Evolutionary conservation across 768 basidiomycete genomes (phyloP).

Genomic region (Cubamyces sp.): DNA sequence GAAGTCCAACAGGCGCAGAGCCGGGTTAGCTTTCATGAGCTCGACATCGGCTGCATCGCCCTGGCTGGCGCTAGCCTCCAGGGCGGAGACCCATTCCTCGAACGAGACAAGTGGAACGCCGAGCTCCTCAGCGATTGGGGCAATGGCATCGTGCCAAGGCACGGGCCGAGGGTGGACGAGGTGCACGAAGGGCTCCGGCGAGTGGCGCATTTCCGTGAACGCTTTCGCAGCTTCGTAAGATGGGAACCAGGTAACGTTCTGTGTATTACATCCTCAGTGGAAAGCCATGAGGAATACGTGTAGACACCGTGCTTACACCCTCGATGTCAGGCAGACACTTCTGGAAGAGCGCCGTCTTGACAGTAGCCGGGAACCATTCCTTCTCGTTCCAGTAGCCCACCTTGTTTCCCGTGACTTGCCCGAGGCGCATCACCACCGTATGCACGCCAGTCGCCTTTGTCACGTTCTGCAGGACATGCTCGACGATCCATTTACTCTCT

Average conservation of each 20-base stretch:
- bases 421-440: slow-evolving; percentile 39
- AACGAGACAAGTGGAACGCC: slow-evolving; percentile 33
- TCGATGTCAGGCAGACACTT: slow-evolving; percentile 32
- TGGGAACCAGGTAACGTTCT: slow-evolving; percentile 34
- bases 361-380: slow-evolving; percentile 40
- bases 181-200: slow-evolving; percentile 34
- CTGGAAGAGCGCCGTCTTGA: slow-evolving; percentile 31
- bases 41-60: slow-evolving; percentile 20
- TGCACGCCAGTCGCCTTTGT: slow-evolving; percentile 26
- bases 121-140: slow-evolving; percentile 23
- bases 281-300: neutral
- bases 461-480: slow-evolving; percentile 35
- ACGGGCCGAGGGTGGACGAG: slow-evolving; percentile 46
- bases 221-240: slow-evolving; percentile 30
- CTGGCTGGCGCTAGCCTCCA: slow-evolving; percentile 8
- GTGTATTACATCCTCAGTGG: neutral
- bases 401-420: slow-evolving; percentile 35
- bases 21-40: slow-evolving; percentile 29
- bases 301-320: slow-evolving; percentile 18
- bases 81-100: slow-evolving; percentile 30
- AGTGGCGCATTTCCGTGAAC: slow-evolving; percentile 31
- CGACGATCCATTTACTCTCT: slow-evolving; percentile 39
- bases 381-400: slow-evolving; percentile 39
- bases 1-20: slow-evolving; percentile 33
- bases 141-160: slow-evolving; percentile 33